A percentile compares a stretch with the other conserved stretches of the same genome.
Conservation (phyloP, 2,329 filamentous ascomycete genomes). For the Zymoseptoria ardabiliae region DNA sequence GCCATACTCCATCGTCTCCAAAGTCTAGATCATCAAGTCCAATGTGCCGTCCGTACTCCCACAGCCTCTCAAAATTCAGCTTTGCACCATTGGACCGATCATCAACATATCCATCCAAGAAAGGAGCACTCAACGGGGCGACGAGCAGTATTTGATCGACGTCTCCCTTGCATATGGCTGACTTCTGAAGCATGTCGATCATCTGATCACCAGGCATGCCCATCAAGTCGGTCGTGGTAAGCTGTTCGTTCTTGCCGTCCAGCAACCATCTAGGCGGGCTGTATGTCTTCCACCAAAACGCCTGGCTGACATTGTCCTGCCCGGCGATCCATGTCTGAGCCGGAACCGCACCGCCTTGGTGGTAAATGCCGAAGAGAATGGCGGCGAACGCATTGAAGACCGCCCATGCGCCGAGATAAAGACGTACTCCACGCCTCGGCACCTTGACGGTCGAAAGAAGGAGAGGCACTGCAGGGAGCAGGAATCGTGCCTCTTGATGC, state of each 20-base stretch:
- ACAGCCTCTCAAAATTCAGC: slow-evolving; percentile 57
- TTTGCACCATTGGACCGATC: not conserved
- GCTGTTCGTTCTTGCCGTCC: slow-evolving; percentile 64
- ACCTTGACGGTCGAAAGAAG: slow-evolving; percentile 65
- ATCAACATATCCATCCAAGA: slow-evolving; percentile 51
- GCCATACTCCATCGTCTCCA: slow-evolving; percentile 66
- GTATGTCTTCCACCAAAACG: slow-evolving; percentile 82
- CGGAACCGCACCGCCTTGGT: slow-evolving; percentile 71
- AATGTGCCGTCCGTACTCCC: slow-evolving; percentile 60
- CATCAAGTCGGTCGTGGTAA: slow-evolving; percentile 68
- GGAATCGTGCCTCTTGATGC: slow-evolving; percentile 73
- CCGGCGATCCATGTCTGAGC: slow-evolving; percentile 67
- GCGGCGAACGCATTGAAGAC: slow-evolving; percentile 63
- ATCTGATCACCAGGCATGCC: slow-evolving; percentile 57
- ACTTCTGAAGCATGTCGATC: slow-evolving; percentile 49
- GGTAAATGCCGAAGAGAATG: slow-evolving; percentile 70
- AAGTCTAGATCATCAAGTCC: slow-evolving; percentile 78
- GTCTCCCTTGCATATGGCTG: slow-evolving; percentile 55
- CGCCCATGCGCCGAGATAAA: slow-evolving; percentile 47
- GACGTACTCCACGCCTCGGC: slow-evolving; percentile 42
- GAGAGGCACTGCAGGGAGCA: slow-evolving; percentile 69
- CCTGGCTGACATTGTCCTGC: slow-evolving; percentile 58
- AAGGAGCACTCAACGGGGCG: slow-evolving; percentile 63
- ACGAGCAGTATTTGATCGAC: slow-evolving; percentile 48
- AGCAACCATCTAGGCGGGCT: slow-evolving; percentile 74